Conservation (phyloP, 352 stramenopile genomes). For the Pythium brachiatum region DNA sequence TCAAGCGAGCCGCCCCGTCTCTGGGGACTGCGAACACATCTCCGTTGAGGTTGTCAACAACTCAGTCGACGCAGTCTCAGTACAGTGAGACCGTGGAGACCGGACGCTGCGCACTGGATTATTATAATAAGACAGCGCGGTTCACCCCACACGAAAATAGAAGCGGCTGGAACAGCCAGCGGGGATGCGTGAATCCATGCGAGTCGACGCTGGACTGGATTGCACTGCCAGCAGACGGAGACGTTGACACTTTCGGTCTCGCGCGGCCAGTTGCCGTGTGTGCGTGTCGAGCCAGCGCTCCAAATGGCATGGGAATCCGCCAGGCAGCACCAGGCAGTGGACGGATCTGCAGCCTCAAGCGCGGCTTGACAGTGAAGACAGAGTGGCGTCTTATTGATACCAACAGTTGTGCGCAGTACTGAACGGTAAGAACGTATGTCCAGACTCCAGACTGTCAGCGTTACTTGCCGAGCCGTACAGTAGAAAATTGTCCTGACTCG, state of each 20-base stretch:
- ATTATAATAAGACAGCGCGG: not conserved
- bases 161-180: slow-evolving; percentile 2
- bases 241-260: not conserved
- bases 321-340: no score
- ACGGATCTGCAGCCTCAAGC: no score
- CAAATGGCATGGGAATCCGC: not conserved
- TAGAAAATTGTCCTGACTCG: no score
- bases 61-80: not conserved
- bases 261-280: not conserved
- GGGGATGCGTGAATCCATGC: slow-evolving; percentile 2
- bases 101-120: not conserved
- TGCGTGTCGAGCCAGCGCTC: not conserved
- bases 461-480: no score
- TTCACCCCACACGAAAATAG: not conserved
- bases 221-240: no score
- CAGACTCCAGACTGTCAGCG: no score
- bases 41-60: slow-evolving; percentile 1
- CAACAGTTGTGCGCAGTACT: no score
- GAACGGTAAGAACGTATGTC: no score
- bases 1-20: slow-evolving; percentile 1
- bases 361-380: no score
- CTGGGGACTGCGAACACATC: not conserved
- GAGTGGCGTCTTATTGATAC: no score
- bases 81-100: not conserved
- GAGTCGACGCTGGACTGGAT: no score